Evolutionary conservation across 2,329 filamentous ascomycete species (phyloP), one percentile per base, ranked within the genome.

Genomic region (Beauveria rudraprayagi): DNA sequence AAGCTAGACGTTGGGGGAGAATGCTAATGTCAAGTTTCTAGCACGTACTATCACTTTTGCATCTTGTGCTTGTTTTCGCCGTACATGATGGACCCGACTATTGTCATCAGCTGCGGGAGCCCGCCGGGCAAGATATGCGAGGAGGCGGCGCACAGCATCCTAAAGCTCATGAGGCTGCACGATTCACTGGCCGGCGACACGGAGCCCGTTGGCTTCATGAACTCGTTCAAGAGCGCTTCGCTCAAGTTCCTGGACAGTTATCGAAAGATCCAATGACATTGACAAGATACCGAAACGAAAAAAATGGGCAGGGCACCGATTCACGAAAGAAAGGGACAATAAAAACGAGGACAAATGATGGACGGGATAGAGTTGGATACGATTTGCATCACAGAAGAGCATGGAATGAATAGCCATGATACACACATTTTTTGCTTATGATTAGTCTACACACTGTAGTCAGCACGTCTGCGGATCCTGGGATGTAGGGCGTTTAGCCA

Each of bases 31-130:
- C 9, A 16, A 16, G 16, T 5, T 3, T 10, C 26, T 16, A 60
- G 57, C 28, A 53, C 50, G 1, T 60, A 60, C 30, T 60, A 60
- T 30, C 57, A 60, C 22, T 60, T 60, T 28, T 60, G 48, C 50
- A 60, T 60, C 14, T 28, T 60, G 14, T 40, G 50, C 14, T 16
- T 60, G 24, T 54, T 60, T 4, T 40, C 50, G 5, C 57, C 57
- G 40, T 60, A 37, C 19, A 37, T 54, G n/a, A 54, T 19, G 19
- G 14, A 60, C 19, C 11, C 10, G 28, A 41, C 40, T 6, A n/a
- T 43, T 5, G n/a, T 54, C 10, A 11, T 11, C 7, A 16, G 30
- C 19, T 24, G 34, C 22, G 57, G 50, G 7, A 54, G 41, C 28
- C 22, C 40, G 9, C 40, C 57, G 16, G 57, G 48, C 19, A 53